These are phyloP conservation scores for Periconia macrospinosa DNA, from an alignment of 2,329 filamentous ascomycete genomes.

Conservation along the genomic window DNA sequence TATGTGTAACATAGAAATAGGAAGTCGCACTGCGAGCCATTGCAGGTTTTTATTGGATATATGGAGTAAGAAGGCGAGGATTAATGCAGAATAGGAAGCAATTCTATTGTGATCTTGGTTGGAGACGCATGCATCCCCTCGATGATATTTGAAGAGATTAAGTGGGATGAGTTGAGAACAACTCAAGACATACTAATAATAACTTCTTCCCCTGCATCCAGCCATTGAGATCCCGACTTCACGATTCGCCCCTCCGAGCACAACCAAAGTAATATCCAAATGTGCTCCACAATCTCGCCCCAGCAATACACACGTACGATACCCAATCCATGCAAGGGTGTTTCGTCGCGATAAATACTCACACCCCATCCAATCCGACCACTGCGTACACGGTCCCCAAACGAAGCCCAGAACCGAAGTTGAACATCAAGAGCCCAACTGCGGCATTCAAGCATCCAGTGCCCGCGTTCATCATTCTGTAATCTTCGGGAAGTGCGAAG, in stretches of 20 bases:
- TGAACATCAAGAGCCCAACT: constrained; percentile 56
- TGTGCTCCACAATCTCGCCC: constrained; percentile 71
- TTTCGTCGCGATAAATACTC: constrained; percentile 51
- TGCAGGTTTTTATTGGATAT: too few relatives aligned
- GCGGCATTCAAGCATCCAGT: constrained; percentile 69
- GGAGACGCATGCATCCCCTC: too few relatives aligned
- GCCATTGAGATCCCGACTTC: constrained; percentile 64
- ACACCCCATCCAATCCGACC: constrained; percentile 70
- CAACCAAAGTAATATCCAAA: constrained; percentile 75
- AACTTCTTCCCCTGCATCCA: constrained; percentile 62
- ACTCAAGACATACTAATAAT: constrained; percentile 55
- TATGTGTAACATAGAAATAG: too few relatives aligned
- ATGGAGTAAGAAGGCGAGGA: neutral
- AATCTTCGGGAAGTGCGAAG: constrained; percentile 50
- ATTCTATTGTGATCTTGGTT: neutral
- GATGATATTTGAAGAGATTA: too few relatives aligned
- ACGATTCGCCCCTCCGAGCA: constrained; percentile 67
- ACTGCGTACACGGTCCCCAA: constrained; percentile 61
- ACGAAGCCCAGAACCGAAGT: constrained; percentile 62
- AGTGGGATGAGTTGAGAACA: too few relatives aligned
- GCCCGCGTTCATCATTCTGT: constrained; percentile 69
- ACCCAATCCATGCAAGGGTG: constrained; percentile 28
- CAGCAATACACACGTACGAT: constrained; percentile 73
- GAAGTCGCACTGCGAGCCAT: too few relatives aligned
- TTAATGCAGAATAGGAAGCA: neutral